These are phyloP conservation scores for Tylopilus sp. DNA, from an alignment of 1,284 basidiomycete genomes.

Conservation along the genomic window DNA sequence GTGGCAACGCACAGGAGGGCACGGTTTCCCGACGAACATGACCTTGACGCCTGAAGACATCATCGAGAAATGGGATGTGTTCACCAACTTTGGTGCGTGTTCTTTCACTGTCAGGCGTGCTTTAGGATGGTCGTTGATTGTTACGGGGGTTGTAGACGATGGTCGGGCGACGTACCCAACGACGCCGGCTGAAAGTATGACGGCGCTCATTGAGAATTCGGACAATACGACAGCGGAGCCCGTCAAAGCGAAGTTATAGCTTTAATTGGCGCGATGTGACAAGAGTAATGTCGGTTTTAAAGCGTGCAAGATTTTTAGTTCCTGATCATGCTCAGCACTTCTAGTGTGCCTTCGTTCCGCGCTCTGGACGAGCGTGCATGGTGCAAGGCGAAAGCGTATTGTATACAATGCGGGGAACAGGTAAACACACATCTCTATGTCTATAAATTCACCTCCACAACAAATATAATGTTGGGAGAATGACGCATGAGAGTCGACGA, in stretches of 20 bases:
- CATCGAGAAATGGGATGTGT: constrained; percentile 71
- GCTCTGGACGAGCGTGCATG: no score
- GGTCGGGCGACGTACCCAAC: constrained; percentile 76
- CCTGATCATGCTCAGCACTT: neutral
- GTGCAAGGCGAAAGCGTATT: no score
- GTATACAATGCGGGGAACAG: no score
- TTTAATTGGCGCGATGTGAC: neutral
- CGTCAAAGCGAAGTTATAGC: constrained; percentile 49
- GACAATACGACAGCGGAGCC: constrained; percentile 48
- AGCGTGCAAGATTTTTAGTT: neutral
- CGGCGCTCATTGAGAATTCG: constrained; percentile 81
- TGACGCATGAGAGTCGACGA: no score
- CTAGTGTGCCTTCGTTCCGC: no score
- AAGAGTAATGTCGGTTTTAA: neutral
- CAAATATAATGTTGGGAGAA: no score
- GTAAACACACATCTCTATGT: no score
- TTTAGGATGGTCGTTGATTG: neutral
- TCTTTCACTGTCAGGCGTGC: no score
- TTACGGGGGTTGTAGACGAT: constrained; percentile 47
- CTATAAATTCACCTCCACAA: no score
- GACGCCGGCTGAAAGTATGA: constrained; percentile 68
- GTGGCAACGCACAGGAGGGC: constrained; percentile 90
- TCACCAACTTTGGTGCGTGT: constrained; percentile 77
- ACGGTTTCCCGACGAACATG: constrained; percentile 80
- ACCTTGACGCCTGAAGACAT: constrained; percentile 78